Percentiles rank a stretch among this genome's conserved stretches.
Evolutionary conservation across 257 asterid species (phyloP).

Genomic region (Rehmannia glutinosa): DNA sequence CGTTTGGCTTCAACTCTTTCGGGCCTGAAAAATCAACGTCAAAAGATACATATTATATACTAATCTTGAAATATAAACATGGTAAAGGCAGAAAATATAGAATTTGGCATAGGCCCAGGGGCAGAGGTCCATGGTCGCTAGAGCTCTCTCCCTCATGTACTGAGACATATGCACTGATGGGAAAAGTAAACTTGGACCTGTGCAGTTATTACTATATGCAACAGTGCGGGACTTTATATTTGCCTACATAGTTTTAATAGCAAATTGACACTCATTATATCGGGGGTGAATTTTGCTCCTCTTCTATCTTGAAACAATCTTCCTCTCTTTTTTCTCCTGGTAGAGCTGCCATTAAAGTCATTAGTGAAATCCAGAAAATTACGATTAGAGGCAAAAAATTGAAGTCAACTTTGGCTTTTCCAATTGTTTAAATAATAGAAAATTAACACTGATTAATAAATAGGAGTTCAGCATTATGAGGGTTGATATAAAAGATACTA

Average conservation of each 20-base stretch:
- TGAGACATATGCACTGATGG: background rate
- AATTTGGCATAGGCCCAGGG: too few species aligned
- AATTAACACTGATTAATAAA: too few species aligned
- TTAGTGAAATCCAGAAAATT: too few species aligned
- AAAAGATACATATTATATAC: background rate
- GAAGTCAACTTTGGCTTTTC: too few species aligned
- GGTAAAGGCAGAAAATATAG: too few species aligned
- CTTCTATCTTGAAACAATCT: background rate
- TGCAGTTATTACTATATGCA: background rate
- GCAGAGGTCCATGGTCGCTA: too few species aligned
- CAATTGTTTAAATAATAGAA: too few species aligned
- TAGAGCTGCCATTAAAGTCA: too few species aligned
- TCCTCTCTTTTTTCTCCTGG: background rate
- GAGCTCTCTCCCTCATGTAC: background rate
- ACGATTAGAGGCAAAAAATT: too few species aligned
- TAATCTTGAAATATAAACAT: too few species aligned
- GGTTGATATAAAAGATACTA: too few species aligned
- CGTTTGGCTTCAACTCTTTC: slow-evolving; percentile 48
- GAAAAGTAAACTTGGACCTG: background rate
- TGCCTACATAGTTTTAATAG: background rate
- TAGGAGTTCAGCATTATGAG: too few species aligned
- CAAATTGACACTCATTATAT: background rate
- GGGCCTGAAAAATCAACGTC: slow-evolving; percentile 33
- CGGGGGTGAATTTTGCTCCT: background rate
- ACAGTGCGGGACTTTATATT: background rate